These are phyloP conservation scores for Fraxinus excelsior DNA, from an alignment of 257 asterid genomes.

Conservation along the genomic window DNA sequence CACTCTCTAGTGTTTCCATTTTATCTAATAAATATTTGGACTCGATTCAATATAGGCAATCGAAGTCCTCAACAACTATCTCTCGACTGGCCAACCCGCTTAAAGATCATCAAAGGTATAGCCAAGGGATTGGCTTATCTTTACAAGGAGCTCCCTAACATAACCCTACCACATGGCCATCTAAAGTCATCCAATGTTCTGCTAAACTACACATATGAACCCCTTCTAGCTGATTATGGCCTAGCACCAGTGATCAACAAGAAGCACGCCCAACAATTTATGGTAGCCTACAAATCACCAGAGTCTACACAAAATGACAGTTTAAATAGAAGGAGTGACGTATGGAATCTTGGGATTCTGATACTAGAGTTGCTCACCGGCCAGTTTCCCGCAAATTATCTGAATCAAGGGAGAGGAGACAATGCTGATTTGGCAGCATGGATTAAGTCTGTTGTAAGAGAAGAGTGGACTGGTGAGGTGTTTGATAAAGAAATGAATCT, in stretches of 20 bases:
- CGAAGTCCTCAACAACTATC: constrained; percentile 34
- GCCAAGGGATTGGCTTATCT: constrained; percentile 55
- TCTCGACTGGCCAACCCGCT: constrained; percentile 57
- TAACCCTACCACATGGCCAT: constrained; percentile 67
- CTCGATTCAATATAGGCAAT: constrained; percentile 34
- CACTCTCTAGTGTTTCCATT: not conserved
- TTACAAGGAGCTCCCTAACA: constrained; percentile 39
- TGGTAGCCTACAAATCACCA: constrained; percentile 71
- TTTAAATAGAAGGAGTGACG: constrained; percentile 49
- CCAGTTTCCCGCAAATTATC: constrained; percentile 54
- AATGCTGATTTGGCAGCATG: constrained; percentile 59
- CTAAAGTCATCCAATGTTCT: constrained; percentile 76
- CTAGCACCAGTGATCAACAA: constrained; percentile 49
- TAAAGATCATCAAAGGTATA: constrained; percentile 64
- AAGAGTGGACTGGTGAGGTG: constrained; percentile 76
- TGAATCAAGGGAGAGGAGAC: constrained; percentile 48
- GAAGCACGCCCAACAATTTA: constrained; percentile 59
- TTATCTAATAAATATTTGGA: not conserved
- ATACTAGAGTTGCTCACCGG: constrained; percentile 71
- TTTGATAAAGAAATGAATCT: constrained; percentile 58
- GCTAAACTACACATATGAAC: constrained; percentile 33
- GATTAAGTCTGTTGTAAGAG: constrained; percentile 69
- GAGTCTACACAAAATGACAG: constrained; percentile 43
- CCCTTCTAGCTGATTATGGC: constrained; percentile 56
- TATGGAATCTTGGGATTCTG: constrained; percentile 73